phyloP scores from a whole-genome alignment of 331 rosid genomes.

The Arachis monticola region DNA sequence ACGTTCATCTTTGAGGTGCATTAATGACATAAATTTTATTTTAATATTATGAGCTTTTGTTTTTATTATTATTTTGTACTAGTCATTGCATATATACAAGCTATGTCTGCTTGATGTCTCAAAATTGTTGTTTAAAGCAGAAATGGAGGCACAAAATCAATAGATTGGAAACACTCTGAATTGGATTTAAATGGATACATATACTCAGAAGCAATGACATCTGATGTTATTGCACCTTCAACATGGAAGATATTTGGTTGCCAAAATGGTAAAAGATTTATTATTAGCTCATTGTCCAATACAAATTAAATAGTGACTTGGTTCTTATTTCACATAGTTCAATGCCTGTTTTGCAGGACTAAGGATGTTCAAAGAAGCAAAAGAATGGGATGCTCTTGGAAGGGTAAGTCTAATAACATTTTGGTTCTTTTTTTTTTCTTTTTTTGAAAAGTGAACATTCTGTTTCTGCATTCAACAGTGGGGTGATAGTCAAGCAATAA shows the following conservation, averaged over 20 bases:
- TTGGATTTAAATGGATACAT: constrained; percentile 51
- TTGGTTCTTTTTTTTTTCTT: not conserved
- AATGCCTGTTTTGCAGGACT: constrained; percentile 61
- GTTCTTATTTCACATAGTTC: constrained; percentile 18
- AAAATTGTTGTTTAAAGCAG: constrained; percentile 46
- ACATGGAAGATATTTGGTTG: constrained; percentile 96
- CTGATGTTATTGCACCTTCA: constrained; percentile 88
- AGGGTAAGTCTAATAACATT: constrained; percentile 56
- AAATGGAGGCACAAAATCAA: constrained; percentile 59
- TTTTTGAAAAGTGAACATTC: constrained; percentile 30
- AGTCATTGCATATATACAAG: not conserved
- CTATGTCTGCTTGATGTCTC: not conserved
- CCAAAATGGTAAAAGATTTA: constrained; percentile 71
- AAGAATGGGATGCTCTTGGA: constrained; percentile 65
- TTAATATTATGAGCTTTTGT: not conserved
- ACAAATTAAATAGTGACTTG: constrained; percentile 11
- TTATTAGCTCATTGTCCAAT: constrained; percentile 21
- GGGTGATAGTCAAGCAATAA: constrained; percentile 85
- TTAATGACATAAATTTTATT: not conserved
- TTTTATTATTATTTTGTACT: not conserved
- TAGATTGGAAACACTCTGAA: constrained; percentile 53
- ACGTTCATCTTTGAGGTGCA: constrained; percentile 64
- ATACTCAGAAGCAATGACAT: constrained; percentile 63
- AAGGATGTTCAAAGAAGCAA: constrained; percentile 86
- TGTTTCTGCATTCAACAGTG: constrained; percentile 58